Conservation (phyloP, 148 eudicot genomes). For the Silene uniflora region DNA sequence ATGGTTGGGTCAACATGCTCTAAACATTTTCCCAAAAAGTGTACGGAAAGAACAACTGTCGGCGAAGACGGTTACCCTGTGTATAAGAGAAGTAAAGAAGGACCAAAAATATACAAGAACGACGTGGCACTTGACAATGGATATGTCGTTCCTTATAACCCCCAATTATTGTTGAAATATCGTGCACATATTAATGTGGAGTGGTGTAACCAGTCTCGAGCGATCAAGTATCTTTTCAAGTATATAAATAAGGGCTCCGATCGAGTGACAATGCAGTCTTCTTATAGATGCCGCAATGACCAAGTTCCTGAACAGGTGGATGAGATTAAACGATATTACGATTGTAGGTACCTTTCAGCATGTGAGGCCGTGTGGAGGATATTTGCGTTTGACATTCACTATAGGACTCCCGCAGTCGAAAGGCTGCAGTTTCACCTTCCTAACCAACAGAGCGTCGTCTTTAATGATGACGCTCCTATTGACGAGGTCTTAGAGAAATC, state of each 20-base stretch:
- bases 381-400: background rate
- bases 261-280: background rate
- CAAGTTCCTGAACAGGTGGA: no score
- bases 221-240: conserved; percentile 4
- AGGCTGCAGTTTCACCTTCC: conserved; percentile 7
- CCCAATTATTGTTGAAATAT: background rate
- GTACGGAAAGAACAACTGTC: background rate
- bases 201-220: background rate
- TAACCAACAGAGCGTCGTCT: background rate
- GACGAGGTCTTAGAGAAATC: background rate
- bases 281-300: no score
- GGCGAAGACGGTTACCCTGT: conserved; percentile 9
- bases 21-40: conserved; percentile 13
- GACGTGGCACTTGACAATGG: background rate
- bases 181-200: conserved; percentile 1
- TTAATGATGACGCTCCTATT: background rate
- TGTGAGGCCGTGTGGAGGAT: background rate
- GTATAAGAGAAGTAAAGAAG: background rate
- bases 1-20: background rate
- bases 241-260: conserved; percentile 15
- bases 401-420: background rate
- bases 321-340: background rate
- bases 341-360: conserved; percentile 5
- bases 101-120: background rate
- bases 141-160: background rate